Base-by-base conservation (phyloP, 129 eudicot genomes). In the Rutidosis leptorrhynchoides region DNA sequence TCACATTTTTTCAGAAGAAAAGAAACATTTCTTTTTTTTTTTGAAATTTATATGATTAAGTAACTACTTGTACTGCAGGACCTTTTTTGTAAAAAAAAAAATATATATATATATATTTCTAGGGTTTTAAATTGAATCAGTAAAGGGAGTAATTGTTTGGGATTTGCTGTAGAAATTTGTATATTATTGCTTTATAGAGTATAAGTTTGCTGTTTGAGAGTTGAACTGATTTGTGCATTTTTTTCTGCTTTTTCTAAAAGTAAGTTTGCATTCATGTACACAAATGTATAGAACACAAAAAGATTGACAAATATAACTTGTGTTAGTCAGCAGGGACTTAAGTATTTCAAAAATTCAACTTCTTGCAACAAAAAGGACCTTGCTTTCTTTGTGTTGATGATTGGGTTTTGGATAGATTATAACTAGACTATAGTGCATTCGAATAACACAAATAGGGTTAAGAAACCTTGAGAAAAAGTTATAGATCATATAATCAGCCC, bases 151-250 rank as follows among this genome's bases (percentile, higher is more conserved):
- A 9, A 22, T 22, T 24, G 20, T 73, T 6, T 30, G 53, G 35
- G 55, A 17, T 22, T 65, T 60, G n/a, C 56, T 69, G 27, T 37
- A 12, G 74, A n/a, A 56, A 57, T 57, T 56, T 69, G 45, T 37
- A 6, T 26, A 28, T 26, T 58, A 69, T 30, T 69, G 66, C 58
- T 58, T 19, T 69, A 35, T 69, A n/a, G n/a, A n/a, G n/a, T n/a
- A 63, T 51, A 32, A 52, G 54, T 63, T 52, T 72, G 30, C 28
- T 52, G 40, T 35, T 25, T 52, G 53, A 53, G 71, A 64, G 56
- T 42, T 55, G 33, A 25, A 32, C 22, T 28, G 71, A 64, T 28
- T 64, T 65, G 48, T 67, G 60, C 16, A 52, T 7, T 21, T 3
- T 32, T 60, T 71, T 19, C 30, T 60, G 27, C 29, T 60, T 58